Base-by-base conservation (phyloP, 371 early-diverging fungal species). In the Zychaea mexicana region DNA sequence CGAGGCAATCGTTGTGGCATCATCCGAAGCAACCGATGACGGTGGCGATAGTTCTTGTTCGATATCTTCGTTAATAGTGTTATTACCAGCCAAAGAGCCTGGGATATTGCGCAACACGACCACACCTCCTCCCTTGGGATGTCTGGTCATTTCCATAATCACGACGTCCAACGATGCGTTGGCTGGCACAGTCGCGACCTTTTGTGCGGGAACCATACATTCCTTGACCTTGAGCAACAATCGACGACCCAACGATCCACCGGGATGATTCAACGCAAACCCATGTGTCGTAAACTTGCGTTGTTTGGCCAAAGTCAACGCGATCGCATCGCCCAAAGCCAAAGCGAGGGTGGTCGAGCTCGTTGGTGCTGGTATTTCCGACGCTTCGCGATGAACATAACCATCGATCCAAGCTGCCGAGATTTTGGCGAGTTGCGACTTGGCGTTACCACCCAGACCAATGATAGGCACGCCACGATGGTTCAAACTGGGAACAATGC, bases 261-360 rank as follows among this genome's bases (percentile, higher is more conserved):
- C 88, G 0, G 89, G 89, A 68, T 89, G 89, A 61, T 86, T 85
- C 24, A 84, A 64, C 0, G 85, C 86, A 74, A 88, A 89, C 15
- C 82, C 85, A 8, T 68, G 65, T 0, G 75, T 78, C 2, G 77
- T 79, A 57, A 89, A 86, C 19, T 60, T 58, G 15, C 78, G 68
- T 12, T 79, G 60, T 26, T 83, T 71, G 42, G 85, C 85, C 32
- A 89, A 57, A 30, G 87, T 67, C 13, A 88, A 67, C 0, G 88
- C 85, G 2, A 89, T 60, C 0, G 87, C 79, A 68, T 89, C 89
- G 27, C 89, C 86, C 5, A 88, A 59, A 5, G 88, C 89, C 54
- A 89, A 61, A 31, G 85, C 83, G 17, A 89, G 58, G 0, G 84
- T 86, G 0, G 87, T 86, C 0, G 88, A 87, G 3, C 74, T 68